A percentile compares a stretch with the other conserved stretches of the same genome.
These are phyloP conservation scores for Penicillium roqueforti DNA, from an alignment of 495 filamentous ascomycete genomes.

Conservation along the genomic window DNA sequence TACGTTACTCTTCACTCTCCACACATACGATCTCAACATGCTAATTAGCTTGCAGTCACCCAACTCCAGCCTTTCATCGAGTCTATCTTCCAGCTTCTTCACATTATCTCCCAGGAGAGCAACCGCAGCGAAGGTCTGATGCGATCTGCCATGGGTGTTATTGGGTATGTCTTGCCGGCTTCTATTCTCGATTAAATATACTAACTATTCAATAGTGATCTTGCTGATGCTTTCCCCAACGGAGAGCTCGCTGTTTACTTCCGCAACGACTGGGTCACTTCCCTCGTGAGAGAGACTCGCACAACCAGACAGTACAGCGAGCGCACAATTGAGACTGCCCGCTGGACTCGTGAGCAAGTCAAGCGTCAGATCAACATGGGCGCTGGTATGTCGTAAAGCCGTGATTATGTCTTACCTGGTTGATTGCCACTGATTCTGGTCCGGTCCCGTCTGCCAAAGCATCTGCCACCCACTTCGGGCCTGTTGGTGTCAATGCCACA, in stretches of 20 bases:
- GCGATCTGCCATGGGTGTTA: slow-evolving; percentile 89
- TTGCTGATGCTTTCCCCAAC: slow-evolving; percentile 88
- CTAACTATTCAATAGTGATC: slow-evolving; percentile 62
- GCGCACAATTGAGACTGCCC: slow-evolving; percentile 88
- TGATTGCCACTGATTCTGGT: slow-evolving; percentile 4
- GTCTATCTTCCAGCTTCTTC: slow-evolving; percentile 84
- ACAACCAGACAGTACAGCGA: slow-evolving; percentile 74
- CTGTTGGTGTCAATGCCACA: neutral
- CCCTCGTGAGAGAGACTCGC: slow-evolving; percentile 82
- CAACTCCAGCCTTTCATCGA: slow-evolving; percentile 73
- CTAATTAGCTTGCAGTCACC: slow-evolving; percentile 47
- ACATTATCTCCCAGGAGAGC: slow-evolving; percentile 70
- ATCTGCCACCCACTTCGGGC: neutral
- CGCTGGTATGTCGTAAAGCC: slow-evolving; percentile 38
- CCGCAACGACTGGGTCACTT: slow-evolving; percentile 83
- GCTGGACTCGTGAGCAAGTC: slow-evolving; percentile 96
- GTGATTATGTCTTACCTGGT: slow-evolving; percentile 9
- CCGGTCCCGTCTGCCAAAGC: neutral
- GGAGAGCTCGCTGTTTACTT: slow-evolving; percentile 81
- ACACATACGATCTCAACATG: neutral
- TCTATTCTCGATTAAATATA: slow-evolving; percentile 5
- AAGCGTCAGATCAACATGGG: slow-evolving; percentile 73
- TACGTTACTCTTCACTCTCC: slow-evolving; percentile 14
- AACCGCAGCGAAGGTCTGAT: slow-evolving; percentile 89
- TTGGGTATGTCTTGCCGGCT: slow-evolving; percentile 63